These are phyloP conservation scores for Sparassis latifolia DNA, from an alignment of 1,284 basidiomycete genomes.

Conservation along the genomic window DNA sequence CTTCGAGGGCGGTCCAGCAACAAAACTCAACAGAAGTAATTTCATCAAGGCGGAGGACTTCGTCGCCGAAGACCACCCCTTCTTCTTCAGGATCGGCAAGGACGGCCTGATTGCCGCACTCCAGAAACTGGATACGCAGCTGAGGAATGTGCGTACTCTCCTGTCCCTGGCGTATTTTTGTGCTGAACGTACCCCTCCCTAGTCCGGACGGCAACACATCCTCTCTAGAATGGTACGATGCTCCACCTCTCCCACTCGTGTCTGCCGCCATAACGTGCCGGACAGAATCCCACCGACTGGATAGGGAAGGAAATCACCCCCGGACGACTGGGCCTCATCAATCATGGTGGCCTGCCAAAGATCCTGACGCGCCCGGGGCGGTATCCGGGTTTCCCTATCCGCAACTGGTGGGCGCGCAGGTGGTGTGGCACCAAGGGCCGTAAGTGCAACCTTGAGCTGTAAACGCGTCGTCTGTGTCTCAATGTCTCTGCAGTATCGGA, in stretches of 20 bases:
- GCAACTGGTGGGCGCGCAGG: conserved; percentile 75
- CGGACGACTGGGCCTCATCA: conserved; percentile 62
- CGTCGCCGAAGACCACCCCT: conserved; percentile 45
- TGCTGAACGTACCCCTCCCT: neutral
- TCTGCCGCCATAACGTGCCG: too few relatives aligned
- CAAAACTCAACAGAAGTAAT: neutral
- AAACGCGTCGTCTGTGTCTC: neutral
- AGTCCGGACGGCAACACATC: conserved; percentile 49
- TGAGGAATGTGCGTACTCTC: conserved; percentile 36
- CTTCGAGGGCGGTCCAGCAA: too few relatives aligned
- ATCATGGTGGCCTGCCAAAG: conserved; percentile 74
- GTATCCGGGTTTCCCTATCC: conserved; percentile 69
- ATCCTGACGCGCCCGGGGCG: conserved; percentile 64
- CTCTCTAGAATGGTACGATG: conserved; percentile 32
- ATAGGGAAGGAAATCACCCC: conserved; percentile 62
- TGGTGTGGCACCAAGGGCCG: conserved; percentile 64
- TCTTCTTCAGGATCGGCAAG: conserved; percentile 61
- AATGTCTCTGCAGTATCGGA: conserved; percentile 50
- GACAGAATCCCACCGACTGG: conserved; percentile 56
- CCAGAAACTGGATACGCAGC: conserved; percentile 55
- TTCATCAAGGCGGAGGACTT: conserved; percentile 23
- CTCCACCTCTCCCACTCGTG: too few relatives aligned
- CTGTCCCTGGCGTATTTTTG: neutral
- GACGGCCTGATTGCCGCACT: conserved; percentile 59
- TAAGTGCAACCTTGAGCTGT: conserved; percentile 28